A percentile compares a stretch with the other conserved stretches of the same genome.
These are phyloP conservation scores for Cudoniella acicularis DNA, from an alignment of 495 filamentous ascomycete species.

Conservation along the genomic window DNA sequence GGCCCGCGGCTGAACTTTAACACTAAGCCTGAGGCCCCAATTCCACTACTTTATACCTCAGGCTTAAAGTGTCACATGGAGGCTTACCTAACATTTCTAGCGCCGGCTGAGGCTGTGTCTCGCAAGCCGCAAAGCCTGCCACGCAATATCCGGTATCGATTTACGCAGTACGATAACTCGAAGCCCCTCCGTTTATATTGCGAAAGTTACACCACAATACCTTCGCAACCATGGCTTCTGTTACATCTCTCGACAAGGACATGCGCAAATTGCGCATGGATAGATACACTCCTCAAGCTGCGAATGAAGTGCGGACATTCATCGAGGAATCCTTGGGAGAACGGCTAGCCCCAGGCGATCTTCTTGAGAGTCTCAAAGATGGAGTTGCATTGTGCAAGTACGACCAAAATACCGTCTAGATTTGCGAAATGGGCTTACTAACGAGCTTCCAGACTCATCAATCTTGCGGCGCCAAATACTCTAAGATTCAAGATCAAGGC, in stretches of 20 bases:
- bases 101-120: neutral
- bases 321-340: slow-evolving; percentile 80
- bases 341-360: slow-evolving; percentile 64
- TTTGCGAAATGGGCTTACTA: neutral
- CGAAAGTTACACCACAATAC: slow-evolving; percentile 12
- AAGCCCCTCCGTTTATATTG: slow-evolving; percentile 16
- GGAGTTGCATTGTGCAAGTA: slow-evolving; percentile 91
- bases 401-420: slow-evolving; percentile 20
- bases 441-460: slow-evolving; percentile 62
- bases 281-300: slow-evolving; percentile 90
- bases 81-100: too few relatives aligned
- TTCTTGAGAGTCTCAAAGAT: slow-evolving; percentile 84
- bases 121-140: slow-evolving; percentile 10
- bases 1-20: too few relatives aligned
- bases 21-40: too few relatives aligned
- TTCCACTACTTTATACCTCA: too few relatives aligned
- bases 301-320: slow-evolving; percentile 81
- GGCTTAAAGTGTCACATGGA: too few relatives aligned
- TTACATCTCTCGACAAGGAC: slow-evolving; percentile 91
- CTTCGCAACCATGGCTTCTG: slow-evolving; percentile 73
- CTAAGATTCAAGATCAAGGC: slow-evolving; percentile 21
- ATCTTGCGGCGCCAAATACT: slow-evolving; percentile 61
- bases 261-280: slow-evolving; percentile 87
- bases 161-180: neutral
- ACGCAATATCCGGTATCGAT: slow-evolving; percentile 8